Evolutionary conservation across 805 yeast genomes (phyloP), one percentile per base, ranked within the genome.

Genomic region (Cyberlindnera petersonii): DNA sequence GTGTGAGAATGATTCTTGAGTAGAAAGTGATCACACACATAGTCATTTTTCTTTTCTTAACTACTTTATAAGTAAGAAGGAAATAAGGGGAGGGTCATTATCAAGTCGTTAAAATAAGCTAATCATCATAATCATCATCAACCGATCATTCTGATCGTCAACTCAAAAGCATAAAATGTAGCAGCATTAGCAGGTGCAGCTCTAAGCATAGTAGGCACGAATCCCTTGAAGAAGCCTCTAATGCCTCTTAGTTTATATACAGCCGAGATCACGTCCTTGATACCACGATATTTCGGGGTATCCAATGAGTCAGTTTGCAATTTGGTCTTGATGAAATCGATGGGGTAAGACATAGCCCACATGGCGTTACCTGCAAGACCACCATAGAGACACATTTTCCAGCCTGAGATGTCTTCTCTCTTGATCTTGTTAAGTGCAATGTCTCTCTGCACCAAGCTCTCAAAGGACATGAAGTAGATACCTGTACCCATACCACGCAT

Each of bases 151-250:
- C 95, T 77, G 82, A 89, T 82, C 5, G 96, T 82, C 35, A 83
- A 63, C 62, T 93, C 98, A 60, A 93, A 93, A 3, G 95, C 88
- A 31, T 87, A 82, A 65, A 93, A 93, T 0, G 98, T 93, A 22
- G 94, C 95, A 31, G 96, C 98, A 59, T 93, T 93, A 5, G 95
- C 98, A 1, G 98, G 98, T 3, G 96, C 95, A 35, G 98, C 98
- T 65, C 98, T 82, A 48, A 93, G 66, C 51, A 93, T 77, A 0
- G 98, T 89, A 26, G 98, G 97, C 14, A 79, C 63, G 59, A 93
- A 89, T 2, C 98, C 98, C 64, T 81, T 82, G 64, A 85, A 85
- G 55, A 91, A 83, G 0, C 95, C 95, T 45, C 68, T 69, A 14
- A 78, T 42, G 18, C 98, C 97, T 35, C 71, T 67, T n/a, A 71